These are phyloP conservation scores for Phytopythium montanum DNA, from an alignment of 352 stramenopile species.

Conservation along the genomic window DNA sequence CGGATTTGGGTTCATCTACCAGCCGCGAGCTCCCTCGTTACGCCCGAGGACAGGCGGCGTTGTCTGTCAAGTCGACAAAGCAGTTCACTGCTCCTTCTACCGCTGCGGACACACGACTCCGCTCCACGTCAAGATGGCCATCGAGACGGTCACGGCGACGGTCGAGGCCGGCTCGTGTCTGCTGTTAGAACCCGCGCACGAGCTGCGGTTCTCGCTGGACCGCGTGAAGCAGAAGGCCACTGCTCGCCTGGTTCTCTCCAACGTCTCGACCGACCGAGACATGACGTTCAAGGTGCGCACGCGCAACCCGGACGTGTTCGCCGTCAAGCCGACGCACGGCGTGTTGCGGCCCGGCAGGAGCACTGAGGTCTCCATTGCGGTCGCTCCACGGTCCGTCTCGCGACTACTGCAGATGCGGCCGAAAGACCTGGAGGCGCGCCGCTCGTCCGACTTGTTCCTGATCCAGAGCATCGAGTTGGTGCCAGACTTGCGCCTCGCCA, in stretches of 20 bases:
- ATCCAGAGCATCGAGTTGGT: constrained; percentile 53
- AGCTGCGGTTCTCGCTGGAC: constrained; percentile 40
- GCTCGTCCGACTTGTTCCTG: constrained; percentile 44
- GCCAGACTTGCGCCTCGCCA: constrained; percentile 38
- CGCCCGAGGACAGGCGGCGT: background rate
- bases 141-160: constrained; percentile 63
- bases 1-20: background rate
- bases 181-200: constrained; percentile 60
- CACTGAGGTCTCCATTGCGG: constrained; percentile 33
- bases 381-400: constrained; percentile 25
- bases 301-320: constrained; percentile 73
- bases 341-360: constrained; percentile 37
- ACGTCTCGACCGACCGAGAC: constrained; percentile 55
- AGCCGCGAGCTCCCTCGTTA: background rate
- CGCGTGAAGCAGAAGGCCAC: background rate
- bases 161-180: constrained; percentile 71
- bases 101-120: background rate
- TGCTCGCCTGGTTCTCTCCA: constrained; percentile 47
- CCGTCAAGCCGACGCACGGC: constrained; percentile 63
- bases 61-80: background rate
- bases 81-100: background rate
- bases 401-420: constrained; percentile 31
- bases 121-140: background rate
- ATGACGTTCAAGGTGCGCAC: constrained; percentile 77
- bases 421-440: constrained; percentile 25